Evolutionary conservation across 2,329 filamentous ascomycete genomes (phyloP).

Genomic region (Calonectria leucothoes): DNA sequence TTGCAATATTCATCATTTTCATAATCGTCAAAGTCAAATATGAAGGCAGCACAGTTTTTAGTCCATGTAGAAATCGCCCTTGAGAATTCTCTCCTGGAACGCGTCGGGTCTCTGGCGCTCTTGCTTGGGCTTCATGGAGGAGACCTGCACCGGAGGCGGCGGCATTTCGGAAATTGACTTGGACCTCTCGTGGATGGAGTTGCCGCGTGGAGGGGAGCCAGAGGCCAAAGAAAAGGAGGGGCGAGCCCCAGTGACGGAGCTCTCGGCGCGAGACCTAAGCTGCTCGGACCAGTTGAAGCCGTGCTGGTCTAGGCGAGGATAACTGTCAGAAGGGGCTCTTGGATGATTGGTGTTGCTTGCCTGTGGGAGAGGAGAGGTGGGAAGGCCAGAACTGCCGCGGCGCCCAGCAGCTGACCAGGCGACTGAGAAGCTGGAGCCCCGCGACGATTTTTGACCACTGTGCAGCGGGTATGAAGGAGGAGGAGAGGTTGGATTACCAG

Average conservation of each 20-base stretch:
- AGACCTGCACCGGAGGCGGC: constrained; percentile 64
- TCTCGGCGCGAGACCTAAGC: constrained; percentile 90
- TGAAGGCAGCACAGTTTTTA: constrained; percentile 57
- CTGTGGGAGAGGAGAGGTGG: constrained; percentile 55
- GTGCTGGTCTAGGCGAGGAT: constrained; percentile 77
- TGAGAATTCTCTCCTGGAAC: constrained; percentile 96
- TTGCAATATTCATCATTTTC: constrained; percentile 34
- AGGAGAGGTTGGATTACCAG: constrained; percentile 67
- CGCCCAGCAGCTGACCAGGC: constrained; percentile 48
- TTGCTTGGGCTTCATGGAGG: constrained; percentile 54
- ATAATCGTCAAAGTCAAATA: constrained; percentile 24
- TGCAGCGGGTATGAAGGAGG: constrained; percentile 46
- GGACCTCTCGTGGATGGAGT: constrained; percentile 69
- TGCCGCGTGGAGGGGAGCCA: constrained; percentile 49
- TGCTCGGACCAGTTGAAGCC: constrained; percentile 98
- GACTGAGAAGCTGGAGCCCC: constrained; percentile 46
- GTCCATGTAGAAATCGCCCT: constrained; percentile 99
- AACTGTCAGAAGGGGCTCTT: constrained; percentile 74
- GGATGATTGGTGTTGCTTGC: constrained; percentile 69
- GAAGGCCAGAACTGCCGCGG: constrained; percentile 50
- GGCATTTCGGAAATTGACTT: constrained; percentile 77
- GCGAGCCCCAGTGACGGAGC: constrained; percentile 71
- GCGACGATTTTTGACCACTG: constrained; percentile 46
- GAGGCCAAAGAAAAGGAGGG: constrained; percentile 70
- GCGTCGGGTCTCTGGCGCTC: constrained; percentile 82